Conservation (phyloP, 768 basidiomycete genomes). For the Paxillus ammoniavirescens region DNA sequence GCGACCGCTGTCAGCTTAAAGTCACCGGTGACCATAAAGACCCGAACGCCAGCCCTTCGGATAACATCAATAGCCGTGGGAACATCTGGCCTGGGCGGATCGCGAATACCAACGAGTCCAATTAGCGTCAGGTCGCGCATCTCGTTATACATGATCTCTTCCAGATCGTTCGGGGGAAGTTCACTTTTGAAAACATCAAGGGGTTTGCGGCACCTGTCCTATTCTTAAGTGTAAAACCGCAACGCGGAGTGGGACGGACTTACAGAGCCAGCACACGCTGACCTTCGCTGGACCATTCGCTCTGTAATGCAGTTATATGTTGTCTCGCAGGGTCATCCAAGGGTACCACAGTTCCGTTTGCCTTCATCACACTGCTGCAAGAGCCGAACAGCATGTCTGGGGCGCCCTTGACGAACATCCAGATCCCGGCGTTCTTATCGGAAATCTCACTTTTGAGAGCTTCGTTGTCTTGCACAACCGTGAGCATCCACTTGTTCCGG, state of each 20-base stretch:
- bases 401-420: conserved; percentile 57
- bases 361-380: conserved; percentile 34
- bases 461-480: conserved; percentile 31
- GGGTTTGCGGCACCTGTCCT: conserved; percentile 28
- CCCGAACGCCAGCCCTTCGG: conserved; percentile 48
- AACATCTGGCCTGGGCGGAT: conserved; percentile 55
- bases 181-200: conserved; percentile 26
- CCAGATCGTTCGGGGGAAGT: conserved; percentile 27
- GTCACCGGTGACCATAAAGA: conserved; percentile 60
- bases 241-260: background rate
- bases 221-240: conserved; percentile 1
- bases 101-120: conserved; percentile 53
- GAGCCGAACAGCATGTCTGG: conserved; percentile 50
- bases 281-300: conserved; percentile 45
- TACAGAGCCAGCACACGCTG: conserved; percentile 53
- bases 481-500: conserved; percentile 60
- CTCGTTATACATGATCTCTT: conserved; percentile 39
- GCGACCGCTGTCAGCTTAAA: conserved; percentile 52
- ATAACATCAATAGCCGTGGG: conserved; percentile 45
- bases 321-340: conserved; percentile 24
- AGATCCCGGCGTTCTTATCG: conserved; percentile 10
- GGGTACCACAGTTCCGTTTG: conserved; percentile 33
- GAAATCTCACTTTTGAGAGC: conserved; percentile 5
- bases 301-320: conserved; percentile 30
- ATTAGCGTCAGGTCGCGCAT: conserved; percentile 42